Evolutionary conservation across 495 filamentous ascomycete species (phyloP).

Genomic region (Aspergillus funiculosus): DNA sequence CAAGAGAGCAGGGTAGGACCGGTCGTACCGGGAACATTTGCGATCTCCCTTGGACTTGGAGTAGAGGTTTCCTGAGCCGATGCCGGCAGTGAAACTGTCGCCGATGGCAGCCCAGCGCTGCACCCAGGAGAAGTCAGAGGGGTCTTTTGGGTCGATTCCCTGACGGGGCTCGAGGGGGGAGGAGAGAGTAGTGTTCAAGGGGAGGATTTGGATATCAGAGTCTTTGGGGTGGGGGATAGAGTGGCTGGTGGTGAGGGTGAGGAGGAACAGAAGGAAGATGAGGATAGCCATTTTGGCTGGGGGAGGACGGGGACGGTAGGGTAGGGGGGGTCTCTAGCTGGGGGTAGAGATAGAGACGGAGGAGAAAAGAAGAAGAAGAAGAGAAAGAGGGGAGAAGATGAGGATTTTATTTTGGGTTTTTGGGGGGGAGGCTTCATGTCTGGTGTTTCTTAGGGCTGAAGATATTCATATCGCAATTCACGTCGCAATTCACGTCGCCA

Average conservation of each 20-base stretch:
- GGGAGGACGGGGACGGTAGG: too few species aligned
- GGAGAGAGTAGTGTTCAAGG: neutral
- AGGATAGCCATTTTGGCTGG: neutral
- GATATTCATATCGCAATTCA: too few species aligned
- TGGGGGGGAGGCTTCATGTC: too few species aligned
- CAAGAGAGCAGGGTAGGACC: constrained; percentile 17
- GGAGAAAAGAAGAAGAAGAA: neutral
- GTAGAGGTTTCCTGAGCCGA: constrained; percentile 22
- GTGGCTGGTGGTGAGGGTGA: neutral
- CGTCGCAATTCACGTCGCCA: neutral
- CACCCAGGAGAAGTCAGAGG: constrained; percentile 22
- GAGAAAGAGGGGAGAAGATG: neutral
- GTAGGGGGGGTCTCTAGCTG: too few species aligned
- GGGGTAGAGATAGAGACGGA: neutral
- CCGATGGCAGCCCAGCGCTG: constrained; percentile 28
- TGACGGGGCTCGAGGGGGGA: too few species aligned
- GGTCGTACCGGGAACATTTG: constrained; percentile 26
- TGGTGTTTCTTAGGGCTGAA: too few species aligned
- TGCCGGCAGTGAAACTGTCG: constrained; percentile 32
- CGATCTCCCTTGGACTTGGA: neutral
- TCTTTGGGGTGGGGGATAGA: too few species aligned
- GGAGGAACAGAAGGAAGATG: neutral
- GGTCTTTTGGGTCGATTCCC: too few species aligned
- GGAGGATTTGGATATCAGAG: neutral
- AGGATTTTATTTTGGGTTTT: neutral